Evolutionary conservation across 495 filamentous ascomycete genomes (phyloP).

Genomic region (Tuber melanosporum): DNA sequence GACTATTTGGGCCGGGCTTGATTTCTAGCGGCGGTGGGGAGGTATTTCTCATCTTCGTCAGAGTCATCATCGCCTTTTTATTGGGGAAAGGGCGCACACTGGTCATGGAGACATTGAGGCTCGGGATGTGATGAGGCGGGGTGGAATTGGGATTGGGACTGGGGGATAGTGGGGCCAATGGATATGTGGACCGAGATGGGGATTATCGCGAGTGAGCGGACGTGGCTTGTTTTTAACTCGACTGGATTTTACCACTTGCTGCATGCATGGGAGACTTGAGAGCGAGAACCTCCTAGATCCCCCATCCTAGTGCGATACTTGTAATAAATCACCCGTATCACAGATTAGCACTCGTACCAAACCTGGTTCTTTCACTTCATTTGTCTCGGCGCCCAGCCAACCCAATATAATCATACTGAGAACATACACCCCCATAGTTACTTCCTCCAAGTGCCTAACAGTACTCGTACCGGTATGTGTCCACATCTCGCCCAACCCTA

Average conservation of each 20-base stretch:
- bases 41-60: not conserved
- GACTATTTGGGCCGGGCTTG: not conserved
- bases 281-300: not conserved
- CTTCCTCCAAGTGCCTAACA: not conserved
- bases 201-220: not conserved
- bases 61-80: not conserved
- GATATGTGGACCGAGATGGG: not conserved
- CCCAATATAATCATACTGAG: not conserved
- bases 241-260: not conserved
- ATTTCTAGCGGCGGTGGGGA: not conserved
- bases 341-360: not conserved
- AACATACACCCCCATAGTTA: not conserved
- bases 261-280: no score
- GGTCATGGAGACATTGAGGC: not conserved
- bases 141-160: not conserved
- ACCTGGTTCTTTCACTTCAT: not conserved
- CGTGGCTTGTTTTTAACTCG: not conserved
- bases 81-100: not conserved
- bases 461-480: no score
- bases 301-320: not conserved
- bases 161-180: not conserved
- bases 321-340: not conserved
- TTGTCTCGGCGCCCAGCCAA: not conserved
- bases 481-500: no score
- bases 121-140: not conserved